Evolutionary conservation across 1,284 basidiomycete species (phyloP).

Genomic region (Cerrena zonata): DNA sequence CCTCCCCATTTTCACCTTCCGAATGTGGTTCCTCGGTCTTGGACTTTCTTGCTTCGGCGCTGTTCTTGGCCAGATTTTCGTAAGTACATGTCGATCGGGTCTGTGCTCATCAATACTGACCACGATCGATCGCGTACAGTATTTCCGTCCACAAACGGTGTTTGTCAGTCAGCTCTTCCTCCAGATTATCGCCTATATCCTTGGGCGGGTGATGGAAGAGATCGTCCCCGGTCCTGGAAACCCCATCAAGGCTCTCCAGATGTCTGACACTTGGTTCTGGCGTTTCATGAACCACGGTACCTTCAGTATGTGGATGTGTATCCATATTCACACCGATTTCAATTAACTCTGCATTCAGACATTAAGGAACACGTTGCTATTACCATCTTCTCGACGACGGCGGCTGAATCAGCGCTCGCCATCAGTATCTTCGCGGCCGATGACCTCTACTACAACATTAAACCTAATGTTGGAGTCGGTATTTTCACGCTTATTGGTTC

Average conservation of each 20-base stretch:
- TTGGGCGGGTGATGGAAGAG: conserved; percentile 38
- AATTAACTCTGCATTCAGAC: conserved; percentile 27
- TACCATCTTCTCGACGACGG: conserved; percentile 41
- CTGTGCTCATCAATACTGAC: not conserved
- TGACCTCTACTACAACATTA: conserved; percentile 32
- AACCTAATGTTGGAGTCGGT: conserved; percentile 30
- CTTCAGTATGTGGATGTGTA: conserved; percentile 38
- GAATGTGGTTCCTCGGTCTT: conserved; percentile 43
- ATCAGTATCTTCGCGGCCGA: conserved; percentile 29
- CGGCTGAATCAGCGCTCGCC: conserved; percentile 19
- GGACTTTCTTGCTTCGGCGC: conserved; percentile 51
- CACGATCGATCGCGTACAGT: conserved; percentile 16
- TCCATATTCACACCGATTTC: not conserved
- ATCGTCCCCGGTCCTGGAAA: conserved; percentile 42
- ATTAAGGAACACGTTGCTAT: conserved; percentile 59
- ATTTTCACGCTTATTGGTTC: conserved; percentile 30
- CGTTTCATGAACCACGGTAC: conserved; percentile 49
- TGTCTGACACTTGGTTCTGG: conserved; percentile 40
- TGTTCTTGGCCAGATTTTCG: conserved; percentile 54
- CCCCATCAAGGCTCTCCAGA: conserved; percentile 26
- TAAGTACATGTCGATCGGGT: conserved; percentile 22
- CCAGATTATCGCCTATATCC: conserved; percentile 36
- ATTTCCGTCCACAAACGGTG: conserved; percentile 49
- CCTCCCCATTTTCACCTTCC: conserved; percentile 43
- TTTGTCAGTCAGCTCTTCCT: conserved; percentile 53